Percentiles rank a stretch among this genome's conserved stretches.
phyloP scores from a whole-genome alignment of 495 filamentous ascomycete genomes.

The Aspergillus heteromorphus region DNA sequence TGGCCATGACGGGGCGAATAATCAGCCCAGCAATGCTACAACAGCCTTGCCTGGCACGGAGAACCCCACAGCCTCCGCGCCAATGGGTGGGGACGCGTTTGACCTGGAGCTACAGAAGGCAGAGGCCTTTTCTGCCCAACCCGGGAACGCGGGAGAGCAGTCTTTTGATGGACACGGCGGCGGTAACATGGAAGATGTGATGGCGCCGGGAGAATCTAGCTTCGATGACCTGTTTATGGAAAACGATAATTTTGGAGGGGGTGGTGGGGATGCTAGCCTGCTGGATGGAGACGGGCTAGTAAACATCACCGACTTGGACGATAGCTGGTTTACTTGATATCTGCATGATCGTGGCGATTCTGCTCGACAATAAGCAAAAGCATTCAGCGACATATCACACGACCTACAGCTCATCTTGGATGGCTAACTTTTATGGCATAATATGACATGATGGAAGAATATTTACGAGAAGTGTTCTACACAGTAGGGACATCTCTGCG shows the following conservation, averaged over 20 bases:
- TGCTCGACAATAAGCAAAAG: not conserved
- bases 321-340: slow-evolving; percentile 39
- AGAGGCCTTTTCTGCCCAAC: slow-evolving; percentile 12
- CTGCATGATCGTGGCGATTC: not conserved
- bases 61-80: slow-evolving; percentile 24
- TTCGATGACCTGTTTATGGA: slow-evolving; percentile 50
- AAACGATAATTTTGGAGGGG: slow-evolving; percentile 33
- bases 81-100: slow-evolving; percentile 39
- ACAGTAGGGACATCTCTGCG: not conserved
- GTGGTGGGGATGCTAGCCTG: slow-evolving; percentile 32
- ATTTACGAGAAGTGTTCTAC: not conserved
- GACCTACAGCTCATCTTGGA: not conserved
- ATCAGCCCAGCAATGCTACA: slow-evolving; percentile 21
- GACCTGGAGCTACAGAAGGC: slow-evolving; percentile 37
- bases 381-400: not conserved
- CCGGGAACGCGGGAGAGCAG: slow-evolving; percentile 4
- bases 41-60: slow-evolving; percentile 23
- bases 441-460: not conserved
- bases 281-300: slow-evolving; percentile 39
- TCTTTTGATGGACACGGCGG: slow-evolving; percentile 7
- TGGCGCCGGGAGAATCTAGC: slow-evolving; percentile 42
- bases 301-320: slow-evolving; percentile 41
- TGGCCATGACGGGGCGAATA: slow-evolving; percentile 14
- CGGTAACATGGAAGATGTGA: slow-evolving; percentile 31
- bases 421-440: not conserved